Base-by-base conservation (phyloP, 2,329 filamentous ascomycete species). In the Phaeomoniella chlamydospora region DNA sequence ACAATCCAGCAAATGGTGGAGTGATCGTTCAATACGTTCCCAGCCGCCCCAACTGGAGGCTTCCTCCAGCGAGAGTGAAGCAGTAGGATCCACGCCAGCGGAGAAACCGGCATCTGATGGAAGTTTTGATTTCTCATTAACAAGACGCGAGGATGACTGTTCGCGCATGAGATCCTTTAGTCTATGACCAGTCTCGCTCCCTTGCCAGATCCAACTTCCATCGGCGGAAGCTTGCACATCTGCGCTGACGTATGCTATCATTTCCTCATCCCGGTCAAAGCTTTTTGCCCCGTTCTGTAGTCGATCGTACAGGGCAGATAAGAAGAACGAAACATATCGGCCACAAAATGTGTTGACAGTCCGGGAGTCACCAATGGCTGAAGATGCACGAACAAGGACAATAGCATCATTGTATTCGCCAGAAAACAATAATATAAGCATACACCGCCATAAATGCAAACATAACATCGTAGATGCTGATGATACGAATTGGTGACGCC, bases 391-490 rank as follows among this genome's bases (percentile, higher is more conserved):
- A 9, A 88, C 68, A 45, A 87, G 85, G 2, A 74, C 72, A 9
- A 78, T 58, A 0, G 88, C 87, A 2, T 77, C 69, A 3, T 79
- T 72, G 50, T 79, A 81, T 35, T 84, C 77, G 30, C 77, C 77
- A 1, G 74, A 72, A 35, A 92, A 73, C 15, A 88, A 71, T 3
- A 94, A 65, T 38, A 94, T 76, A 1, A 96, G 67, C 2, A 81
- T 70, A 49, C 81, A 92, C 15, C 88, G 80, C 74, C 92, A 94
- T 31, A 94, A 68, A 53, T 96, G 90, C 11, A 74, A 76, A 38
- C 84, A 81, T 5, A 92, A 66, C 45, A 88, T 72, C 3, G 80
- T 74, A 2, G 80, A 84, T 3, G 84, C 76, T 9, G 77, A 73
- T 19, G 76, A 72, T 3, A 73, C 69, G 1, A 86, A 63, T 6